Evolutionary conservation across 2,329 filamentous ascomycete genomes (phyloP).

Genomic region (Aspergillus puulaauensis): DNA sequence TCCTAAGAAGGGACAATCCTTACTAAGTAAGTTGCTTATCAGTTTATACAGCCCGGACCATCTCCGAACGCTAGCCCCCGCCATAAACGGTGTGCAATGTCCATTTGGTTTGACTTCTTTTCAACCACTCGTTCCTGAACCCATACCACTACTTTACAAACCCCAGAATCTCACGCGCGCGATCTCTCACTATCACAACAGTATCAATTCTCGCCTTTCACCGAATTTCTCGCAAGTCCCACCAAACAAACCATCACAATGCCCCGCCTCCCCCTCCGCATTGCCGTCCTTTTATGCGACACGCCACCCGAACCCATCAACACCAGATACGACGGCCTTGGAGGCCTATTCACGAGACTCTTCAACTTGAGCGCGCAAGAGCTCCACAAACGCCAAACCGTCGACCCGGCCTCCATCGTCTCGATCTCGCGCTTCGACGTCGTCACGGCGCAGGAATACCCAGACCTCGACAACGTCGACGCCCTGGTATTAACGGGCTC

Average conservation of each 20-base stretch:
- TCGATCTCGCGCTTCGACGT: slow-evolving; percentile 69
- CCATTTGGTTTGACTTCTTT: too few species aligned
- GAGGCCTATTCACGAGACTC: slow-evolving; percentile 65
- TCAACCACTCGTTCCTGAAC: too few species aligned
- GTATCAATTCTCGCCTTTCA: too few species aligned
- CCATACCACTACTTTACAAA: too few species aligned
- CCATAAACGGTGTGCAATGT: neutral
- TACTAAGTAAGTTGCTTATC: neutral
- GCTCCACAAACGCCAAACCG: slow-evolving; percentile 34
- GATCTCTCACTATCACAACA: neutral
- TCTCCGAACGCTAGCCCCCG: neutral
- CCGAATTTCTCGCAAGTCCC: too few species aligned
- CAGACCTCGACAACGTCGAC: slow-evolving; percentile 71
- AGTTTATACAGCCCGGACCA: neutral
- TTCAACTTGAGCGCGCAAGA: slow-evolving; percentile 55
- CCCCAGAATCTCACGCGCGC: neutral
- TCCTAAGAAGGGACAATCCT: neutral
- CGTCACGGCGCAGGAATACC: slow-evolving; percentile 68
- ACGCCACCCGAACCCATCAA: slow-evolving; percentile 66
- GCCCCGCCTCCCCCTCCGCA: slow-evolving; percentile 57
- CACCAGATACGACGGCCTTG: slow-evolving; percentile 69
- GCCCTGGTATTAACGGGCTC: slow-evolving; percentile 78
- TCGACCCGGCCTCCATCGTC: slow-evolving; percentile 45
- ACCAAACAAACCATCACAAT: slow-evolving; percentile 20
- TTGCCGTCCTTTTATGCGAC: slow-evolving; percentile 88